Evolutionary conservation across 805 yeast species (phyloP).

Genomic region (Kodamaea kakaduensis): DNA sequence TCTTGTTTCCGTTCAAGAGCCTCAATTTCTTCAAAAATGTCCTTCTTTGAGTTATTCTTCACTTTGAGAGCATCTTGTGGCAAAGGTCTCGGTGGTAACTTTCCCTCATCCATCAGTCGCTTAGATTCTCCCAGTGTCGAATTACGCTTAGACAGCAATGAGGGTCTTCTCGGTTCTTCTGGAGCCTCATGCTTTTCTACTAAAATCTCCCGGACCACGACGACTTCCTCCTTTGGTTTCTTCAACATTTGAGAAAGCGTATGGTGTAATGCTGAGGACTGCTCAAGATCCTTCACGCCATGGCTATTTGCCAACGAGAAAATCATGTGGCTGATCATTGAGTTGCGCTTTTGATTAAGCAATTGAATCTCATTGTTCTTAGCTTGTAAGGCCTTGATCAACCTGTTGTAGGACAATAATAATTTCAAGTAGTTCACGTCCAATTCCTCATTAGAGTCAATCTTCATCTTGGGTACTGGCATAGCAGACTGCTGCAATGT

Average conservation of each 20-base stretch:
- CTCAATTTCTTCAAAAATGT: too few species aligned
- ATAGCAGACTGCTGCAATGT: conserved; percentile 4
- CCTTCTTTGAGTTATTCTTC: too few species aligned
- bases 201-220: conserved; percentile 3
- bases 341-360: conserved; percentile 12
- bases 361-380: conserved; percentile 15
- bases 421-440: conserved; percentile 15
- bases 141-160: too few species aligned
- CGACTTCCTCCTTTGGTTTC: conserved; percentile 2
- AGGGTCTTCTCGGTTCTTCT: too few species aligned
- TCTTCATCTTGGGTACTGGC: conserved; percentile 6
- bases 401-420: conserved; percentile 14
- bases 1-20: too few species aligned
- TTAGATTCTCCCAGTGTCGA: too few species aligned
- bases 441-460: conserved; percentile 7
- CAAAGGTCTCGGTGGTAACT: too few species aligned
- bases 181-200: not conserved
- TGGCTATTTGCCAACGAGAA: conserved; percentile 7
- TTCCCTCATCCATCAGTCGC: too few species aligned
- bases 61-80: too few species aligned
- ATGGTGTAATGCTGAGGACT: conserved; percentile 5
- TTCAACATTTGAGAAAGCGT: conserved; percentile 3
- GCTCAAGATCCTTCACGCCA: conserved; percentile 4
- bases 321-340: conserved; percentile 6
- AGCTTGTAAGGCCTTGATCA: conserved; percentile 11